These are phyloP conservation scores for Trichoderma koningii DNA, from an alignment of 2,329 filamentous ascomycete genomes.

Conservation along the genomic window DNA sequence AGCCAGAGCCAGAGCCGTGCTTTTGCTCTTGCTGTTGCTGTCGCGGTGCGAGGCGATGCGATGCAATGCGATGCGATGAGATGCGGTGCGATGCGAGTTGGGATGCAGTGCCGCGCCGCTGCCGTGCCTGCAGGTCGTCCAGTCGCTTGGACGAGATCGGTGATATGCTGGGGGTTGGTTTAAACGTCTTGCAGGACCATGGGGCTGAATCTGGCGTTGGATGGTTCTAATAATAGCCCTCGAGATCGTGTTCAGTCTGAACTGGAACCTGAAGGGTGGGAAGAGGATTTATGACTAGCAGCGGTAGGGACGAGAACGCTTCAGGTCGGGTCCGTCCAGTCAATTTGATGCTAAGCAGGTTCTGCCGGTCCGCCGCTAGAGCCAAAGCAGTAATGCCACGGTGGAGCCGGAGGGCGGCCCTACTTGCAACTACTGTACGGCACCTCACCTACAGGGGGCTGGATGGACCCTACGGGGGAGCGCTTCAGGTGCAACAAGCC, in stretches of 20 bases:
- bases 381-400: constrained; percentile 9
- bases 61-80: not conserved
- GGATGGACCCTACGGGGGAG: not conserved
- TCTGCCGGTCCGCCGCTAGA: not conserved
- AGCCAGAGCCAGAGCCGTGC: constrained; percentile 16
- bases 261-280: constrained; percentile 24
- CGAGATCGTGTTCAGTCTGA: constrained; percentile 46
- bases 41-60: constrained; percentile 3
- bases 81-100: constrained; percentile 5
- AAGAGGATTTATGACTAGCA: constrained; percentile 29
- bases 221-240: constrained; percentile 54
- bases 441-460: not conserved
- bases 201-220: constrained; percentile 54
- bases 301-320: constrained; percentile 2
- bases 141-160: constrained; percentile 11
- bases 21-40: constrained; percentile 6
- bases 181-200: constrained; percentile 37
- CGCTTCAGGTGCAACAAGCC: not conserved
- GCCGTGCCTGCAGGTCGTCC: constrained; percentile 16
- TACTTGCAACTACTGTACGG: too few relatives aligned
- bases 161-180: constrained; percentile 29
- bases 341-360: not conserved
- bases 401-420: constrained; percentile 19
- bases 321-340: too few relatives aligned
- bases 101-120: constrained; percentile 1